phyloP scores from a whole-genome alignment of 805 yeast genomes.

The Lipomyces chichibuensis region DNA sequence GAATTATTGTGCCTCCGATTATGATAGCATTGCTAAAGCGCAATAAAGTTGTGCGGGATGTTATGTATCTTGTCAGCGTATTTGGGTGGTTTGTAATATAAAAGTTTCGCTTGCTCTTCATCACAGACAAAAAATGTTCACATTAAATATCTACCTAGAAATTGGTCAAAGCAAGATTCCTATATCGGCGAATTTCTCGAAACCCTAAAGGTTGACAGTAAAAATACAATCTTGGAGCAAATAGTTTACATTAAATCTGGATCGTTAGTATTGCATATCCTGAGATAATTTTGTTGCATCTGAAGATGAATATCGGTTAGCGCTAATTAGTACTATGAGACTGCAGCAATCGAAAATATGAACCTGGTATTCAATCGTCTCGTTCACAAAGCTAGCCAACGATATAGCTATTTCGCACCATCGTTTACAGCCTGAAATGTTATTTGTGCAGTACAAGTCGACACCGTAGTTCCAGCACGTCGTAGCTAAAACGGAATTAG shows the following conservation, averaged over 20 bases:
- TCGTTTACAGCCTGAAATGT: conserved; percentile 19
- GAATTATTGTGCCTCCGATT: conserved; percentile 40
- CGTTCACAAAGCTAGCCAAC: conserved; percentile 18
- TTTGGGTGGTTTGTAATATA: background rate
- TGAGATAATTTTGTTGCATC: conserved; percentile 23
- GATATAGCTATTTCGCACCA: conserved; percentile 32
- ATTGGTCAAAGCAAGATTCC: background rate
- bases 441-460: conserved; percentile 22
- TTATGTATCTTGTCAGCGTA: conserved; percentile 54
- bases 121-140: background rate
- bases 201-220: background rate
- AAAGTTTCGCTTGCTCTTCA: background rate
- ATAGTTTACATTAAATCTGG: conserved; percentile 2
- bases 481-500: conserved; percentile 11
- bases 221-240: background rate
- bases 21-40: background rate
- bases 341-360: background rate
- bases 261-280: conserved; percentile 7
- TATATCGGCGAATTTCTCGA: background rate
- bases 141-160: background rate
- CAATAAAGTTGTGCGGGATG: conserved; percentile 50
- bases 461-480: conserved; percentile 31
- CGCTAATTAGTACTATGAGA: background rate
- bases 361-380: conserved; percentile 17
- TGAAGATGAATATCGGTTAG: background rate